Evolutionary conservation across 139 green algal genomes (phyloP), one percentile per base, ranked within the genome.

Genomic region (Chlorella sp.): DNA sequence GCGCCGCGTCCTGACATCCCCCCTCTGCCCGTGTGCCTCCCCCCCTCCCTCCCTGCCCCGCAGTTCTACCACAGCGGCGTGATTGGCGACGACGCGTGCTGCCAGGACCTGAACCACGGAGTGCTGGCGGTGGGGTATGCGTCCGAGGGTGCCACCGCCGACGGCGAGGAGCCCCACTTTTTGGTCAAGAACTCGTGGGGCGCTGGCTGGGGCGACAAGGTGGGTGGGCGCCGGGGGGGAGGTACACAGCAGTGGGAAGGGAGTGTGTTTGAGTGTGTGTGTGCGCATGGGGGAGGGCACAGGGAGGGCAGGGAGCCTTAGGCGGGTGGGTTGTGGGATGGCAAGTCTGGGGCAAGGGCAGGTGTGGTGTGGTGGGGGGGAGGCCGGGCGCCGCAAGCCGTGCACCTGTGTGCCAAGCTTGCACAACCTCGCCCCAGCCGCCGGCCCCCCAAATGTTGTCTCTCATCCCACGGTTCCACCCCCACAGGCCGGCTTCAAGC

Each of bases 151-250:
- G 24, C 14, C 39, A 22, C 39, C 21, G 26, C 26, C 68, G 22
- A n/a, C 53, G 81, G 53, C 81, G 28, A 36, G 30, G 28, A 87
- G 60, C 83, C 83, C 0, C 83, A 88, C 83, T 80, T 40, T 26
- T 7, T 86, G 28, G 66, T 86, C 32, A 99, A 99, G 95, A 99
- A 99, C 96, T 95, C 90, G 53, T 99, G 97, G 97, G 96, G 97
- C 37, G 91, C 3, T 2, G 64, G 81, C 39, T 98, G 96, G 96
- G 97, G 97, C 42, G 42, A 85, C 48, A 34, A 82, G 77, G 34
- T 57, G n/a, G 3, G 64, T 14, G 28, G 34, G 84, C 66, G 11
- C 60, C 11, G 57, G 40, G 9, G 30, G 86, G 53, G 73, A 78
- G 88, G 26, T 81, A 92, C 40, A n/a, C 77, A n/a, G 21, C 15